A percentile compares a stretch with the other conserved stretches of the same genome.
phyloP scores from a whole-genome alignment of 2,329 filamentous ascomycete species.

The Cercospora sojina region DNA sequence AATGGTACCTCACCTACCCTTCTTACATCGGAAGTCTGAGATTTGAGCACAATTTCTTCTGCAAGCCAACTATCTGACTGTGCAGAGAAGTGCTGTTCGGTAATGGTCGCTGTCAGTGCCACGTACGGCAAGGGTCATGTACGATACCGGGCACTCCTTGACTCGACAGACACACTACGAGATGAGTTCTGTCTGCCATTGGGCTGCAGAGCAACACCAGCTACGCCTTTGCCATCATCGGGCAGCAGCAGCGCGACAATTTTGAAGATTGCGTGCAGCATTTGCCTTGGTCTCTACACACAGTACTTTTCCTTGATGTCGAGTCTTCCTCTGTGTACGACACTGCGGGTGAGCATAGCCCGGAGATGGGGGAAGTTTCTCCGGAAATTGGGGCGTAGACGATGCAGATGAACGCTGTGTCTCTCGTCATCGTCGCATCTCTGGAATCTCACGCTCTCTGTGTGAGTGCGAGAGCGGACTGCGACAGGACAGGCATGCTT shows the following conservation, averaged over 20 bases:
- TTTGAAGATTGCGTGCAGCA: not conserved
- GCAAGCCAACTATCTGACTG: not conserved
- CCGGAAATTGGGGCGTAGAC: not conserved
- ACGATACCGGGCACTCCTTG: constrained; percentile 1
- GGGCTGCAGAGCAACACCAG: not conserved
- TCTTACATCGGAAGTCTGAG: not conserved
- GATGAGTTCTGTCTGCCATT: not conserved
- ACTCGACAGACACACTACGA: not conserved
- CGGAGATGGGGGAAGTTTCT: not conserved
- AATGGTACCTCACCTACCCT: not conserved
- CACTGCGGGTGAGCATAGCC: not conserved
- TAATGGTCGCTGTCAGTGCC: not conserved
- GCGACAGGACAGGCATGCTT: not conserved
- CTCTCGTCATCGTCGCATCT: not conserved
- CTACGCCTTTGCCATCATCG: constrained; percentile 4
- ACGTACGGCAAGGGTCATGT: not conserved
- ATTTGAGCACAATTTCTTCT: not conserved
- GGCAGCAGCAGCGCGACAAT: constrained; percentile 5
- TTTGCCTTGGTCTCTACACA: not conserved
- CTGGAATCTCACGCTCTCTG: not conserved
- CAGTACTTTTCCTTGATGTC: no score
- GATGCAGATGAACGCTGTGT: not conserved
- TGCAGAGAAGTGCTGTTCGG: not conserved
- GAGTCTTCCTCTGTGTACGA: not conserved
- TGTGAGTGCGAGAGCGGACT: not conserved